Evolutionary conservation across 768 basidiomycete species (phyloP).

Genomic region (Chalciporus pseudorubinellus): DNA sequence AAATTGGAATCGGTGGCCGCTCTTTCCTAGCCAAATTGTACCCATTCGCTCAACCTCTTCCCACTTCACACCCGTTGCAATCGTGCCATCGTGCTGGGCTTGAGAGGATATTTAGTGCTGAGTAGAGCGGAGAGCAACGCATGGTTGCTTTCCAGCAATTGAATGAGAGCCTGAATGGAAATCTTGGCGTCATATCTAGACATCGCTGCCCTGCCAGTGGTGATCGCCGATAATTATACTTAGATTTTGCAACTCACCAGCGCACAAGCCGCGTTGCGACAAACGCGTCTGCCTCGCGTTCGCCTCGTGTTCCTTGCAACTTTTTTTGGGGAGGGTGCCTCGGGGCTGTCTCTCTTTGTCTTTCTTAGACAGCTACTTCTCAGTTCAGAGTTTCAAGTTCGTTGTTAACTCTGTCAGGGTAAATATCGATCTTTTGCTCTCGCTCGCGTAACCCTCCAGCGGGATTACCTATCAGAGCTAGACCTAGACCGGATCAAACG

Average conservation of each 20-base stretch:
- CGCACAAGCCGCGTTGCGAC: background rate
- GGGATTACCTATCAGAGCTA: background rate
- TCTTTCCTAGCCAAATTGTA: no score
- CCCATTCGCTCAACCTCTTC: no score
- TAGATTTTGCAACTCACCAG: slow-evolving; percentile 6
- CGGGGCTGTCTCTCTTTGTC: background rate
- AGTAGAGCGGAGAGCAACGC: no score
- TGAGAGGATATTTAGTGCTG: no score
- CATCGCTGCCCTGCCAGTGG: no score
- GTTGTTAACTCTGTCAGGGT: background rate
- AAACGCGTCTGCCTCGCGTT: background rate
- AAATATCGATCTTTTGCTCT: background rate
- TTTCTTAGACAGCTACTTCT: background rate
- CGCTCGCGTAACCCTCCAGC: background rate
- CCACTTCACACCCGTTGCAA: background rate
- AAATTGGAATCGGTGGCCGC: no score
- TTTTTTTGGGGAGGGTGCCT: no score
- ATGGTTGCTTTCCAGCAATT: no score
- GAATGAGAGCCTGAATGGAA: no score
- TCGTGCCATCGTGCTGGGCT: no score
- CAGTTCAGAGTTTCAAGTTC: background rate
- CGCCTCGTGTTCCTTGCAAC: slow-evolving; percentile 8
- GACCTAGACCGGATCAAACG: background rate
- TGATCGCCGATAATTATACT: background rate
- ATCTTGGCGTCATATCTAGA: no score